phyloP scores from a whole-genome alignment of 2,329 filamentous ascomycete genomes.

The Fusarium tjaetaba region DNA sequence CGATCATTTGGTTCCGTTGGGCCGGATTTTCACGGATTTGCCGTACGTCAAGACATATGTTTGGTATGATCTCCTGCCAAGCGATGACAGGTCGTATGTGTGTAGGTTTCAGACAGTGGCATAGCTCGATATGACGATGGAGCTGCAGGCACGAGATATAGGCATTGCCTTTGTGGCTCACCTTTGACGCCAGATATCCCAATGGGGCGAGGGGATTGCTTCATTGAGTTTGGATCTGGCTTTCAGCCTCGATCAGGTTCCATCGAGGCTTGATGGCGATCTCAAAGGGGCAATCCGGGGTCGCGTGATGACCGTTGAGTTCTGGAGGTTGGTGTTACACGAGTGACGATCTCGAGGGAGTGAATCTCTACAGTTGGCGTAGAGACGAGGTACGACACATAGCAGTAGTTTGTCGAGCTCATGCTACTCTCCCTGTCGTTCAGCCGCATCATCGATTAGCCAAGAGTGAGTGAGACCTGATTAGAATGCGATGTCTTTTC shows the following conservation, averaged over 20 bases:
- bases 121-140: conserved; percentile 12
- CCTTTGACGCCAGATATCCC: not conserved
- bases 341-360: conserved; percentile 4
- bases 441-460: not conserved
- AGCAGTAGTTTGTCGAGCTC: not conserved
- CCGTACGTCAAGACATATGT: not conserved
- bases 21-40: conserved; percentile 12
- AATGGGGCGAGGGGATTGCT: not conserved
- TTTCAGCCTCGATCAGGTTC: not conserved
- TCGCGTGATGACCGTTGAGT: not conserved
- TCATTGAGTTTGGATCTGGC: not conserved
- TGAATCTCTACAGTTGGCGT: conserved; percentile 5
- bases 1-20: conserved; percentile 11
- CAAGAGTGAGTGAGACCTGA: not conserved
- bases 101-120: conserved; percentile 1
- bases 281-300: not conserved
- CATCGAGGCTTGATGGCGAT: not conserved
- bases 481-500: not conserved
- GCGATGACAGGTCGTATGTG: conserved; percentile 17
- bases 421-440: not conserved
- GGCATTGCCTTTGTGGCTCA: not conserved
- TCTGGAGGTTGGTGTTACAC: not conserved
- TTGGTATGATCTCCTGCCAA: conserved; percentile 19
- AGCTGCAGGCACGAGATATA: conserved; percentile 10
- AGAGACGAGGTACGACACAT: not conserved